Evolutionary conservation across 495 filamentous ascomycete species (phyloP).

Genomic region (Penicillium flavigenum): DNA sequence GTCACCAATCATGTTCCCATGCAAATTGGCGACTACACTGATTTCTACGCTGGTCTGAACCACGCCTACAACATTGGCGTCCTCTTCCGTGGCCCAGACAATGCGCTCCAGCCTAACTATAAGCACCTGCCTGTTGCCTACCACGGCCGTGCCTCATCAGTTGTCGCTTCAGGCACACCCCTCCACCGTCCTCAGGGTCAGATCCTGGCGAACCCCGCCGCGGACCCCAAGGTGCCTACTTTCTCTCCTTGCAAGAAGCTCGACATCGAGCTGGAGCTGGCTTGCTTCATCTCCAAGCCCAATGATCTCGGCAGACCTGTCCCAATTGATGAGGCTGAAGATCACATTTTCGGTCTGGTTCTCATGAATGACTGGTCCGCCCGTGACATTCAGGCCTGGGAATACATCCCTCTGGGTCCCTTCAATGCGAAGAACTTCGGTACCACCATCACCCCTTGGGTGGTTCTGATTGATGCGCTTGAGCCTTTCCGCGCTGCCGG

Average conservation of each 20-base stretch:
- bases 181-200: constrained; percentile 81
- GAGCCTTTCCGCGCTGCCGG: constrained; percentile 65
- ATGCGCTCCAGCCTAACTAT: constrained; percentile 88
- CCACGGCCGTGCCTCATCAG: constrained; percentile 76
- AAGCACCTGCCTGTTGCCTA: constrained; percentile 88
- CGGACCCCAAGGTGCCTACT: constrained; percentile 59
- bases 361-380: constrained; percentile 96
- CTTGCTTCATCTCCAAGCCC: constrained; percentile 69
- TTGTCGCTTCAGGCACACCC: constrained; percentile 73
- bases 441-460: constrained; percentile 86
- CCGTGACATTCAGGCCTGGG: constrained; percentile 87
- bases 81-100: constrained; percentile 77
- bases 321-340: constrained; percentile 63
- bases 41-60: constrained; percentile 92
- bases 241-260: constrained; percentile 65
- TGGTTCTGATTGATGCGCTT: constrained; percentile 80
- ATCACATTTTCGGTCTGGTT: constrained; percentile 82
- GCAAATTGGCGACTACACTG: constrained; percentile 91
- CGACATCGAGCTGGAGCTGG: constrained; percentile 88
- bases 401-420: constrained; percentile 81
- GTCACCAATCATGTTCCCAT: constrained; percentile 79
- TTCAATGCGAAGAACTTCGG: constrained; percentile 94
- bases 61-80: constrained; percentile 82
- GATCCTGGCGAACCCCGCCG: constrained; percentile 64
- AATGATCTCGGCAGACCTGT: constrained; percentile 67